Percentiles rank a stretch among this genome's conserved stretches.
These are phyloP conservation scores for Quercus phellos DNA, from an alignment of 331 rosid genomes.

Conservation along the genomic window DNA sequence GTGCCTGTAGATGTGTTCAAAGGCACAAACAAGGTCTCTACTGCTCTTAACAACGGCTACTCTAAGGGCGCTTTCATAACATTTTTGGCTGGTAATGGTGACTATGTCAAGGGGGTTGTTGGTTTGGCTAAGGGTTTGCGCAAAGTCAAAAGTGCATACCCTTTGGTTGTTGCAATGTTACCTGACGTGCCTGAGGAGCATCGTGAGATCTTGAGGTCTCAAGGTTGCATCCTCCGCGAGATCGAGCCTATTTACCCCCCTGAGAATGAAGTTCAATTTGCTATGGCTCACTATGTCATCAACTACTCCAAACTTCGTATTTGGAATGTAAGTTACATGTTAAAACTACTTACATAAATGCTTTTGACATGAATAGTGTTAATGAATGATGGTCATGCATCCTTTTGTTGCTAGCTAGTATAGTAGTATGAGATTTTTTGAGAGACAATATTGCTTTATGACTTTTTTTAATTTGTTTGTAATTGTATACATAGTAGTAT, in stretches of 20 bases:
- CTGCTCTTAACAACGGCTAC: neutral
- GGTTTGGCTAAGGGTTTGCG: conserved; percentile 62
- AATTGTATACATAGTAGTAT: too few species aligned
- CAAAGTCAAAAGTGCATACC: conserved; percentile 42
- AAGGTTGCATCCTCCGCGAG: conserved; percentile 46
- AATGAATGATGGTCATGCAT: too few species aligned
- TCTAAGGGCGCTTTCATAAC: conserved; percentile 48
- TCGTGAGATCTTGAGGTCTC: conserved; percentile 44
- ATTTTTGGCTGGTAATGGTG: conserved; percentile 57
- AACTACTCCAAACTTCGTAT: conserved; percentile 75
- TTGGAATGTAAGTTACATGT: conserved; percentile 45
- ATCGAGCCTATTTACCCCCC: conserved; percentile 63
- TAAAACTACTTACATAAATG: neutral
- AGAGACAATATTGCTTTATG: too few species aligned
- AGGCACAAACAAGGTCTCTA: conserved; percentile 15
- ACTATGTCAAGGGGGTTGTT: conserved; percentile 57
- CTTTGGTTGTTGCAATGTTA: conserved; percentile 57
- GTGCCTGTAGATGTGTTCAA: conserved; percentile 18
- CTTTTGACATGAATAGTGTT: neutral
- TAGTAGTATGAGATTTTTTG: too few species aligned
- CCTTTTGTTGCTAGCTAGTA: too few species aligned
- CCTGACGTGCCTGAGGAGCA: conserved; percentile 64
- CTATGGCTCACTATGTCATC: conserved; percentile 64
- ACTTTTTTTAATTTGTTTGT: too few species aligned
- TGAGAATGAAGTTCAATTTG: conserved; percentile 42